Conservation (phyloP, 2,329 filamentous ascomycete genomes). For the Alternaria tenuissima region DNA sequence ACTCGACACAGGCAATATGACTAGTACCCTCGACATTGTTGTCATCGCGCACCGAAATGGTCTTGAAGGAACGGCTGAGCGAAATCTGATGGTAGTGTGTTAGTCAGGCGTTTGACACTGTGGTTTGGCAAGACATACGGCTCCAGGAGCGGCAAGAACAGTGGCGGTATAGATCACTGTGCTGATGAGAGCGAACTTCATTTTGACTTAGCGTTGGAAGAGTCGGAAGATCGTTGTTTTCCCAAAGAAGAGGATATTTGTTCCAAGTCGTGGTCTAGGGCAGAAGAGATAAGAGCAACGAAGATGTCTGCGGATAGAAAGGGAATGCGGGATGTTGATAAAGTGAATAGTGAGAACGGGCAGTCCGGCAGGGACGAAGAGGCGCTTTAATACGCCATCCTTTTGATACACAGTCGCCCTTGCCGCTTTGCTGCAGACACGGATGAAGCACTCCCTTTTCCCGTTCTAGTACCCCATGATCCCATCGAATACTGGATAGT, state of each 20-base stretch:
- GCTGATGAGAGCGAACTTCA: slow-evolving; percentile 13
- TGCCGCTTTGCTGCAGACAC: background rate
- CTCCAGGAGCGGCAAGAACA: slow-evolving; percentile 12
- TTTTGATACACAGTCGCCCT: background rate
- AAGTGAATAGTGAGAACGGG: background rate
- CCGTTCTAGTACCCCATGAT: background rate
- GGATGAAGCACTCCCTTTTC: background rate
- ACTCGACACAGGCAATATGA: slow-evolving; percentile 14
- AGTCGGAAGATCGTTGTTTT: background rate
- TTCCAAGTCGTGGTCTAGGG: background rate
- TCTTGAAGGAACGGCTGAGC: slow-evolving; percentile 13
- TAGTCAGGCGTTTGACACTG: background rate
- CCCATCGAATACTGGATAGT: background rate
- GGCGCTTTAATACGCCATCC: background rate
- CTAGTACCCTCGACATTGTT: background rate
- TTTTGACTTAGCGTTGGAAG: background rate
- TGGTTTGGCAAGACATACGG: background rate
- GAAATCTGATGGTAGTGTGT: slow-evolving; percentile 1
- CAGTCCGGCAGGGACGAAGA: background rate
- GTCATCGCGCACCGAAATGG: background rate
- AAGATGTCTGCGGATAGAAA: background rate
- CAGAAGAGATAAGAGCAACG: background rate
- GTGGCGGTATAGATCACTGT: slow-evolving; percentile 6
- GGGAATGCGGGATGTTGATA: background rate
- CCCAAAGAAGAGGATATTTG: background rate